A percentile compares a stretch with the other conserved stretches of the same genome.
Conservation (phyloP, 805 yeast genomes). For the Cyberlindnera sargentensis region DNA sequence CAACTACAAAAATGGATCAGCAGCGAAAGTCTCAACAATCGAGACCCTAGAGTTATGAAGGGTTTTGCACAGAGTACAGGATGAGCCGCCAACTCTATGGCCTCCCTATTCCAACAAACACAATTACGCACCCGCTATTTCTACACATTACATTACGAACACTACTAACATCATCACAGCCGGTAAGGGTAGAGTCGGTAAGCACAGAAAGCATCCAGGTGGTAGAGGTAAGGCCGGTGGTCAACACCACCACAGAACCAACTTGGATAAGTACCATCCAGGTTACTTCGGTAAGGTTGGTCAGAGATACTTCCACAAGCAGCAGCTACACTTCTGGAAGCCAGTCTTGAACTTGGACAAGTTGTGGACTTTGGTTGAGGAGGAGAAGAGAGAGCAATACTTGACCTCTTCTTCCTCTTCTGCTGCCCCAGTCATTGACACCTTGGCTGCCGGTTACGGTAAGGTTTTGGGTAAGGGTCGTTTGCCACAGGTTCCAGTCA, state of each 20-base stretch:
- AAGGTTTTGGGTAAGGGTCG: slow-evolving; percentile 99
- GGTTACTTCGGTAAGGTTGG: slow-evolving; percentile 99
- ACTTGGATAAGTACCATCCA: slow-evolving; percentile 99
- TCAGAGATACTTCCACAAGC: slow-evolving; percentile 99
- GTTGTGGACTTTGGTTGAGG: slow-evolving; percentile 95
- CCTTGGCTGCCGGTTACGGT: slow-evolving; percentile 99
- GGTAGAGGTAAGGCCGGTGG: slow-evolving; percentile 99
- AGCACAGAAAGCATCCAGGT: slow-evolving; percentile 99
- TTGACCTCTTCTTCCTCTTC: slow-evolving; percentile 75
- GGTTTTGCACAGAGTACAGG: too few species aligned
- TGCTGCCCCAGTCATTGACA: slow-evolving; percentile 98
- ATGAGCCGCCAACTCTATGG: too few species aligned
- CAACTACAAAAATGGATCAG: too few species aligned
- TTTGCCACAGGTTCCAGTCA: slow-evolving; percentile 96
- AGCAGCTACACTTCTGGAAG: slow-evolving; percentile 91
- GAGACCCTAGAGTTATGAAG: too few species aligned
- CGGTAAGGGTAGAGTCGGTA: slow-evolving; percentile 99
- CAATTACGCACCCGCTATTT: too few species aligned
- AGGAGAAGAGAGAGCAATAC: slow-evolving; percentile 91
- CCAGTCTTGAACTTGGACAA: slow-evolving; percentile 98
- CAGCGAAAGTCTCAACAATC: too few species aligned
- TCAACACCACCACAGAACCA: slow-evolving; percentile 99
- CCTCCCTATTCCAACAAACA: too few species aligned
- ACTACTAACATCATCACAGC: slow-evolving; percentile 40
- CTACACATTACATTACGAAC: too few species aligned